Evolutionary conservation across 2,329 filamentous ascomycete species (phyloP).

Genomic region (Talaromyces sp.): DNA sequence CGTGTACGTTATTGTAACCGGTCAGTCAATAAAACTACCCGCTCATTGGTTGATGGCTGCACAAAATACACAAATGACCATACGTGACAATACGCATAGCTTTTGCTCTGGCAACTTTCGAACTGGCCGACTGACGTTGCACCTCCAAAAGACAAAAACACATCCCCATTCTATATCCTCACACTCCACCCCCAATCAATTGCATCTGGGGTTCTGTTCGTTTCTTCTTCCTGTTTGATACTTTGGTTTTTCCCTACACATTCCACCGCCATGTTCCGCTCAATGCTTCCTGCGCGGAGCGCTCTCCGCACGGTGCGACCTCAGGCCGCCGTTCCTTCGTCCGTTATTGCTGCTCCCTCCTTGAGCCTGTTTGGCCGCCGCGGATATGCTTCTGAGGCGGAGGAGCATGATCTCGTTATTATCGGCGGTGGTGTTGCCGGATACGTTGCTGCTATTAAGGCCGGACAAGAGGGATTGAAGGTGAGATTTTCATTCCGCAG

Average conservation of each 20-base stretch:
- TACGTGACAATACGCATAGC: conserved; percentile 20
- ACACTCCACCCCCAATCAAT: conserved; percentile 9
- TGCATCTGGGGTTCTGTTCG: background rate
- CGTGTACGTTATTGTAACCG: background rate
- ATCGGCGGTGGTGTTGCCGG: conserved; percentile 97
- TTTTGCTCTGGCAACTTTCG: conserved; percentile 19
- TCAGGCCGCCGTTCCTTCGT: conserved; percentile 35
- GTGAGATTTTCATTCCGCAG: conserved; percentile 48
- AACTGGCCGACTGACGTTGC: conserved; percentile 13
- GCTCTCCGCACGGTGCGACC: conserved; percentile 40
- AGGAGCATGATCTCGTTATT: conserved; percentile 91
- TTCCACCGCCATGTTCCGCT: conserved; percentile 51
- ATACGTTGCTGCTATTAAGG: conserved; percentile 99
- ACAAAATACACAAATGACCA: conserved; percentile 14
- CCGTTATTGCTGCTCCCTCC: conserved; percentile 37
- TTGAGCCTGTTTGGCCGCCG: conserved; percentile 54
- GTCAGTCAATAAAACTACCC: background rate
- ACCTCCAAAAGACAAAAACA: conserved; percentile 14
- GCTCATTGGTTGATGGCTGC: background rate
- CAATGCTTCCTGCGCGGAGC: conserved; percentile 52
- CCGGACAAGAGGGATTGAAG: conserved; percentile 95
- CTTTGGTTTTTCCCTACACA: conserved; percentile 8
- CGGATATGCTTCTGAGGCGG: conserved; percentile 51
- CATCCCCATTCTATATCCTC: background rate
- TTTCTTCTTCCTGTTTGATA: conserved; percentile 4